Conservation (phyloP, 2,329 filamentous ascomycete genomes). For the Claviceps africana region DNA sequence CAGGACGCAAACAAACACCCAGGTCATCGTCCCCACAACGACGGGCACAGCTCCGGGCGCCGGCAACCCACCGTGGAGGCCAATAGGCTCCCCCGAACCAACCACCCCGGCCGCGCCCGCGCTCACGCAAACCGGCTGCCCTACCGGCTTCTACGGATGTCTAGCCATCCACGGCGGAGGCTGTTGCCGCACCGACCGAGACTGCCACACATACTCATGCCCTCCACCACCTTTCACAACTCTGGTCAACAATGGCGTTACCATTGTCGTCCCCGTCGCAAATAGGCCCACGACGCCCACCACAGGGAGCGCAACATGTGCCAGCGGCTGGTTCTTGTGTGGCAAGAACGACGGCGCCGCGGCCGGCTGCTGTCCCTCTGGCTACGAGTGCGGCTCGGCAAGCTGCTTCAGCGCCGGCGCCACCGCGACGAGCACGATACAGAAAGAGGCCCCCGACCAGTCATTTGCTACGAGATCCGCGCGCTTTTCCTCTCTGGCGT, state of each 20-base stretch:
- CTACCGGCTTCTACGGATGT: slow-evolving; percentile 86
- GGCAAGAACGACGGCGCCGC: slow-evolving; percentile 40
- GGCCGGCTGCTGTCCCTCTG: slow-evolving; percentile 72
- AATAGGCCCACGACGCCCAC: slow-evolving; percentile 32
- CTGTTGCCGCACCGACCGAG: slow-evolving; percentile 76
- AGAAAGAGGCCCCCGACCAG: slow-evolving; percentile 33
- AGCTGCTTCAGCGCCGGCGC: slow-evolving; percentile 51
- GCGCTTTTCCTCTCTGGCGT: background rate
- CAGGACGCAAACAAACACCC: slow-evolving; percentile 19
- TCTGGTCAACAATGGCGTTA: slow-evolving; percentile 53
- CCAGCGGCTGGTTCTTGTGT: slow-evolving; percentile 67
- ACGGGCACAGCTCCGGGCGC: slow-evolving; percentile 18
- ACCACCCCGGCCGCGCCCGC: slow-evolving; percentile 20
- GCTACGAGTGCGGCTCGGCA: slow-evolving; percentile 57
- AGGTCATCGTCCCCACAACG: slow-evolving; percentile 7
- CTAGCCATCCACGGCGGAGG: slow-evolving; percentile 67
- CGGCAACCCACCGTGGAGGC: slow-evolving; percentile 33
- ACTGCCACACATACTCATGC: slow-evolving; percentile 73
- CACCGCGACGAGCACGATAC: slow-evolving; percentile 41
- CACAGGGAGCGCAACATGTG: slow-evolving; percentile 40
- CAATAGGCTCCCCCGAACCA: slow-evolving; percentile 17
- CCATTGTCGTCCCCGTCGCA: slow-evolving; percentile 50
- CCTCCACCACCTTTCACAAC: slow-evolving; percentile 46
- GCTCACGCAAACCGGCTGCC: slow-evolving; percentile 43
- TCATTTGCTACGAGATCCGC: slow-evolving; percentile 2